Percentiles rank a stretch among this genome's conserved stretches.
Conservation (phyloP, 768 basidiomycete species). For the Heimioporus sp. region DNA sequence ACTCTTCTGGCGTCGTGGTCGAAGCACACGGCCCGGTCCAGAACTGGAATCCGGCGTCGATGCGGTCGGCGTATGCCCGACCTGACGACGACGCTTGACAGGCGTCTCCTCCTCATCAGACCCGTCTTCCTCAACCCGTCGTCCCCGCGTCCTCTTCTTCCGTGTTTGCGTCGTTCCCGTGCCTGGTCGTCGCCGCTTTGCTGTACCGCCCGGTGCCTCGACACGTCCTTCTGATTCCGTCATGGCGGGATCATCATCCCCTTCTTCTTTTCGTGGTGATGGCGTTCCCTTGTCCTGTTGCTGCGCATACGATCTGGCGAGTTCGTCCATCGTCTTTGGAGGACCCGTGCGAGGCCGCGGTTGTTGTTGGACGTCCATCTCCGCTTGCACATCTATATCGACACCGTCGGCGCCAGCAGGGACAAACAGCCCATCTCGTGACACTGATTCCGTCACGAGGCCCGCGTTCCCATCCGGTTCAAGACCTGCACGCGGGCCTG, state of each 20-base stretch:
- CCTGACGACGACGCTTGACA: slow-evolving; percentile 33
- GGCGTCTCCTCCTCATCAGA: slow-evolving; percentile 18
- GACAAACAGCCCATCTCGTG: slow-evolving; percentile 5
- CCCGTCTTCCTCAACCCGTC: slow-evolving; percentile 21
- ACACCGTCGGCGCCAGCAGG: slow-evolving; percentile 8
- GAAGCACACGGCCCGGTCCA: slow-evolving; percentile 49
- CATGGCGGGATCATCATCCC: slow-evolving; percentile 2
- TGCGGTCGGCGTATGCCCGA: not conserved
- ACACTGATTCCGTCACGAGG: not conserved
- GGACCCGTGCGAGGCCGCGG: slow-evolving; percentile 14
- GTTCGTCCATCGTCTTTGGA: slow-evolving; percentile 64
- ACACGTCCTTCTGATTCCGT: slow-evolving; percentile 1
- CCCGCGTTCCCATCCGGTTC: not conserved
- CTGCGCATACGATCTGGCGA: slow-evolving; percentile 43
- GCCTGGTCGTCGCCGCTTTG: not conserved
- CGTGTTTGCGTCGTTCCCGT: slow-evolving; percentile 14
- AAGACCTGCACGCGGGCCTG: not conserved
- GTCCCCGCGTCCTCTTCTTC: slow-evolving; percentile 26
- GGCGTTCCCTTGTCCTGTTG: slow-evolving; percentile 1
- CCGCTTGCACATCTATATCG: slow-evolving; percentile 7
- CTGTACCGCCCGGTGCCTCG: slow-evolving; percentile 8
- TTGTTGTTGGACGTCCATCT: slow-evolving; percentile 13
- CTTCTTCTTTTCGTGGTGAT: slow-evolving; percentile 23
- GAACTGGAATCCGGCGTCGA: slow-evolving; percentile 14
- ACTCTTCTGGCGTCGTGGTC: slow-evolving; percentile 57